A percentile compares a stretch with the other conserved stretches of the same genome.
phyloP scores from a whole-genome alignment of 306 rosid species.

The Vigna hirtella region DNA sequence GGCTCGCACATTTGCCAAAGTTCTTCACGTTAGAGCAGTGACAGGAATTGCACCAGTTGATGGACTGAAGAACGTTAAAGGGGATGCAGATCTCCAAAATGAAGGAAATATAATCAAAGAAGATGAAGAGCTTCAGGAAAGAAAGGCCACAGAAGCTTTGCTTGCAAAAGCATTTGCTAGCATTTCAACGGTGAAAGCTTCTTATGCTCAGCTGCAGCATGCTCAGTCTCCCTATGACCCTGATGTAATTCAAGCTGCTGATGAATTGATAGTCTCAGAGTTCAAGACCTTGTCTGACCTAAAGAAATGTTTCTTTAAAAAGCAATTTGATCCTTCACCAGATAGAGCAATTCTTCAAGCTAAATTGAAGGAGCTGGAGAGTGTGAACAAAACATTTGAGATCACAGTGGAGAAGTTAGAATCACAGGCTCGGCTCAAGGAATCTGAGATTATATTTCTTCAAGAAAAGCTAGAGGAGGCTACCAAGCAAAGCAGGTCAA shows the following conservation, averaged over 20 bases:
- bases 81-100: slow-evolving; percentile 45
- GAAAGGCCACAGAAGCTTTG: slow-evolving; percentile 60
- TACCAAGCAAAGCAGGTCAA: slow-evolving; percentile 55
- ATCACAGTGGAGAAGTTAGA: slow-evolving; percentile 68
- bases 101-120: slow-evolving; percentile 42
- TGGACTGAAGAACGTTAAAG: slow-evolving; percentile 57
- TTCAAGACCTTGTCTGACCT: slow-evolving; percentile 79
- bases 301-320: slow-evolving; percentile 69
- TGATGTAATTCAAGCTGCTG: slow-evolving; percentile 78
- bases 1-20: slow-evolving; percentile 73
- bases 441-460: slow-evolving; percentile 68
- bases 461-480: slow-evolving; percentile 74
- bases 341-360: slow-evolving; percentile 62
- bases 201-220: slow-evolving; percentile 80
- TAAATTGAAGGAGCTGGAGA: slow-evolving; percentile 72
- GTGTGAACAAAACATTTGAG: slow-evolving; percentile 63
- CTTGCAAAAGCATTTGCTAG: slow-evolving; percentile 77
- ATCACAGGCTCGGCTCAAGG: slow-evolving; percentile 66
- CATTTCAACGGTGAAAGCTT: slow-evolving; percentile 74
- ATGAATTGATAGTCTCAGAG: slow-evolving; percentile 59
- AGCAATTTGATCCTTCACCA: slow-evolving; percentile 73
- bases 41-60: slow-evolving; percentile 61
- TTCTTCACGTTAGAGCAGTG: slow-evolving; percentile 63
- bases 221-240: slow-evolving; percentile 81
- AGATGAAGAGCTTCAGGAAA: slow-evolving; percentile 65